phyloP scores from a whole-genome alignment of 164 flowering plant genomes.

The Kalanchoe fedtschenkoi region DNA sequence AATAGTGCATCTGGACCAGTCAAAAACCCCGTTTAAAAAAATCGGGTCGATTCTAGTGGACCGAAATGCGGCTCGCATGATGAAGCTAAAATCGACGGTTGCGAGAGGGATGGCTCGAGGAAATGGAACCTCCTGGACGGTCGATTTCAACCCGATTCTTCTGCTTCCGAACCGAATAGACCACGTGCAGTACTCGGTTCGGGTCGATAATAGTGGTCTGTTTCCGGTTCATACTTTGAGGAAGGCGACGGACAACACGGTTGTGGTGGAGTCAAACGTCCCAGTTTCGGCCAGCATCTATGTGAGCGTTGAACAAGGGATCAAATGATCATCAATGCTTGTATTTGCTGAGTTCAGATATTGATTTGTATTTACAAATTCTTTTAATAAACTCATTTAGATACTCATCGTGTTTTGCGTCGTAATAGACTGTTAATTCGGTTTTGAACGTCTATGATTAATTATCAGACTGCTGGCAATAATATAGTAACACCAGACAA shows the following conservation, averaged over 20 bases:
- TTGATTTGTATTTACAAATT: too few relatives aligned
- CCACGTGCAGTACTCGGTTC: slow-evolving; percentile 53
- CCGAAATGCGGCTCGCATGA: slow-evolving; percentile 48
- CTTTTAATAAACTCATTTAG: too few relatives aligned
- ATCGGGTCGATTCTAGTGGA: slow-evolving; percentile 69
- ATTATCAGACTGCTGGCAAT: too few relatives aligned
- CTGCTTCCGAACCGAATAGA: slow-evolving; percentile 51
- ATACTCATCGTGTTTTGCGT: too few relatives aligned
- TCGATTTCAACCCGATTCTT: slow-evolving; percentile 43
- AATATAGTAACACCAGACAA: too few relatives aligned
- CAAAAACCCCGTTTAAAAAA: slow-evolving; percentile 31
- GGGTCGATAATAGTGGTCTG: slow-evolving; percentile 8
- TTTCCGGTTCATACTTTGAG: slow-evolving; percentile 59
- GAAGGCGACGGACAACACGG: slow-evolving; percentile 42
- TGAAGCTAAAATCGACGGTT: slow-evolving; percentile 55
- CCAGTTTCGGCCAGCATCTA: slow-evolving; percentile 41
- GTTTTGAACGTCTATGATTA: too few relatives aligned
- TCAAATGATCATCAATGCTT: slow-evolving; percentile 1
- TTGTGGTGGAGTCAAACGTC: slow-evolving; percentile 47
- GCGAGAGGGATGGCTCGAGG: slow-evolving; percentile 36
- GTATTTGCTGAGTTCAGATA: slow-evolving; percentile 19
- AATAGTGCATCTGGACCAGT: slow-evolving; percentile 67
- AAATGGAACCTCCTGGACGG: slow-evolving; percentile 53
- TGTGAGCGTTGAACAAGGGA: slow-evolving; percentile 53
- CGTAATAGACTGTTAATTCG: too few relatives aligned